Conservation (phyloP, 306 rosid genomes). For the Dryas drummondii region DNA sequence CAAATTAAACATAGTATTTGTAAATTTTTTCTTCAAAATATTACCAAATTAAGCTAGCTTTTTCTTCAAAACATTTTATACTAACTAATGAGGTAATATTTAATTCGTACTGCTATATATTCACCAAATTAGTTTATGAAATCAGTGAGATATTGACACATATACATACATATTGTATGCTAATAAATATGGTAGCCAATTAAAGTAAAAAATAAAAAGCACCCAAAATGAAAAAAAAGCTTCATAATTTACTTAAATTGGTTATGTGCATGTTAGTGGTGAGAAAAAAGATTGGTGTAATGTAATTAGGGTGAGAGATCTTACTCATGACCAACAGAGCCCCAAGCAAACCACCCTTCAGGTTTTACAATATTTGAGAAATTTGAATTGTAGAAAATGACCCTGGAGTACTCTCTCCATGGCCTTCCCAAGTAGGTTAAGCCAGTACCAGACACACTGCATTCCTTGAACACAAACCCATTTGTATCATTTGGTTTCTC, state of each 20-base stretch:
- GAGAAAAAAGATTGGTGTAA: not conserved
- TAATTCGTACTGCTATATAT: too few relatives aligned
- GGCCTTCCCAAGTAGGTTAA: constrained; percentile 72
- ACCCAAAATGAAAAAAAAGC: not conserved
- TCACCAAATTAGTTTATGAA: too few relatives aligned
- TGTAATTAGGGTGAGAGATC: constrained; percentile 5
- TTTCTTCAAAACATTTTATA: too few relatives aligned
- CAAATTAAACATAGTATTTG: too few relatives aligned
- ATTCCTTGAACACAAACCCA: constrained; percentile 73
- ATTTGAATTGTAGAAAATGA: constrained; percentile 51
- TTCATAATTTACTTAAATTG: too few relatives aligned
- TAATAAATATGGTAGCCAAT: too few relatives aligned
- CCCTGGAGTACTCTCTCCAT: constrained; percentile 75
- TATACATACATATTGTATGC: too few relatives aligned
- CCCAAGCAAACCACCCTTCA: constrained; percentile 64
- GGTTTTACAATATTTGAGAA: constrained; percentile 50
- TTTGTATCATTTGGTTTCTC: constrained; percentile 31
- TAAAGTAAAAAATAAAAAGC: not conserved
- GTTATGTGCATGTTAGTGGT: too few relatives aligned
- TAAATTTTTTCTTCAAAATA: too few relatives aligned
- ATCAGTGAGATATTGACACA: too few relatives aligned
- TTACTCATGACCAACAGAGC: constrained; percentile 37
- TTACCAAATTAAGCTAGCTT: too few relatives aligned
- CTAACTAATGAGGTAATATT: too few relatives aligned
- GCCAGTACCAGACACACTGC: constrained; percentile 54